Evolutionary conservation across 345 rosid species (phyloP).

Genomic region (Aquilaria yunnanensis): DNA sequence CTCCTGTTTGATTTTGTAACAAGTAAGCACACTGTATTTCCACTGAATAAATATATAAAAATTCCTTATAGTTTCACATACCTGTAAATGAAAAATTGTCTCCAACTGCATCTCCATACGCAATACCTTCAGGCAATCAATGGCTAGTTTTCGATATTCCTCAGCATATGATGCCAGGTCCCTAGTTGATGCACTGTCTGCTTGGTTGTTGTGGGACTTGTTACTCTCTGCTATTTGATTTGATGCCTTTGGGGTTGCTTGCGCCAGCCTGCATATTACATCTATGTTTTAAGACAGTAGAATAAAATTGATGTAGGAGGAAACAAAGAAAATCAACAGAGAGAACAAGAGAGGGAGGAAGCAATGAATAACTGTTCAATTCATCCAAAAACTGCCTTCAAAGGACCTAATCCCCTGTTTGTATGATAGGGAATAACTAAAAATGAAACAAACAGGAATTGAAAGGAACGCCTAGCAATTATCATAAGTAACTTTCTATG

Average conservation of each 20-base stretch:
- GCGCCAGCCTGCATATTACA: slow-evolving; percentile 57
- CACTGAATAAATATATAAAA: slow-evolving; percentile 6
- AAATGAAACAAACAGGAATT: no score
- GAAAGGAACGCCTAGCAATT: no score
- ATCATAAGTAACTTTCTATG: no score
- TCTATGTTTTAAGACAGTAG: background rate
- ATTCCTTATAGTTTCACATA: slow-evolving; percentile 23
- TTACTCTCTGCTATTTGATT: slow-evolving; percentile 47
- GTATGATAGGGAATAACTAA: no score
- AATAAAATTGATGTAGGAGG: no score
- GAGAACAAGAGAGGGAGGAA: no score
- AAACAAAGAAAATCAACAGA: no score
- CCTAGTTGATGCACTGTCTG: slow-evolving; percentile 33
- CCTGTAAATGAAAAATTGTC: slow-evolving; percentile 93
- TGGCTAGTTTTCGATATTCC: slow-evolving; percentile 89
- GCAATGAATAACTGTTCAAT: no score
- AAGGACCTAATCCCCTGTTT: no score
- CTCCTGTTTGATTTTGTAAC: slow-evolving; percentile 50
- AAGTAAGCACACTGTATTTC: slow-evolving; percentile 17
- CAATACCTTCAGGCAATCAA: slow-evolving; percentile 93
- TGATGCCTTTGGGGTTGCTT: slow-evolving; percentile 40
- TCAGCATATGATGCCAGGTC: slow-evolving; percentile 78
- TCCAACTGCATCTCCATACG: slow-evolving; percentile 99
- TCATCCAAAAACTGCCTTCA: no score
- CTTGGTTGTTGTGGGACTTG: slow-evolving; percentile 34